Base-by-base conservation (phyloP, 1,284 basidiomycete genomes). In the Cryptococcus hybrid region DNA sequence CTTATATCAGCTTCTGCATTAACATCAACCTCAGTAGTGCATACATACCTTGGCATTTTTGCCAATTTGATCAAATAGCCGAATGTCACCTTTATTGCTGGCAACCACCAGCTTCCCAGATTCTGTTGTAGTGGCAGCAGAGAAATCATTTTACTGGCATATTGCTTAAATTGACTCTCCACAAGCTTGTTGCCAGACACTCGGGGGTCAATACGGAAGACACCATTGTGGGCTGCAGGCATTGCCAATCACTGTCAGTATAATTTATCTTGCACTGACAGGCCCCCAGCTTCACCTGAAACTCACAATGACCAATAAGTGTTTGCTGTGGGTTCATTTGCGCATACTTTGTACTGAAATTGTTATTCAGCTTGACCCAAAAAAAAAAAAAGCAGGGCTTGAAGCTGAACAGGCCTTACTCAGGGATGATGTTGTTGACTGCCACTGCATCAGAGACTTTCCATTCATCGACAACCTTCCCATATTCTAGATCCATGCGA, bases 391-490 rank as follows among this genome's bases (percentile, higher is more conserved):
- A 18, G 18, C 18, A 18, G 18, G 3, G 36, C 42, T 18, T 18
- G 18, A 18, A 18, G 18, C 18, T 18, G 18, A 18, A 18, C 18
- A 18, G 18, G 40, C 70, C 75, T 62, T 51, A 76, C 76, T 92
- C 88, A 3, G 96, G 94, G 1, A 95, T 85, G 69, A 99, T 90
- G 73, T 95, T 88, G 72, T 88, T 84, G 58, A 98, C 90, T 12
- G 83, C 82, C 57, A 98, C 83, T 68, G 89, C 83, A 51, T 97
- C 92, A 71, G 94, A 88, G 13, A 99, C 87, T 75, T 94, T 95
- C 94, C 93, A 98, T 76, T 99, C 95, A 71, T 99, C 96, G 7
- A 99, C 92, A 44, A 99, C 88, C 80, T 98, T 96, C 51, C 93
- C 96, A 47, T 88, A 88, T 77, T 95, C 92, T 62, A 99, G 85